A percentile compares a stretch with the other conserved stretches of the same genome.
Conservation (phyloP, 371 early-diverging fungal genomes). For the Thermomucor indicae-seudaticae region DNA sequence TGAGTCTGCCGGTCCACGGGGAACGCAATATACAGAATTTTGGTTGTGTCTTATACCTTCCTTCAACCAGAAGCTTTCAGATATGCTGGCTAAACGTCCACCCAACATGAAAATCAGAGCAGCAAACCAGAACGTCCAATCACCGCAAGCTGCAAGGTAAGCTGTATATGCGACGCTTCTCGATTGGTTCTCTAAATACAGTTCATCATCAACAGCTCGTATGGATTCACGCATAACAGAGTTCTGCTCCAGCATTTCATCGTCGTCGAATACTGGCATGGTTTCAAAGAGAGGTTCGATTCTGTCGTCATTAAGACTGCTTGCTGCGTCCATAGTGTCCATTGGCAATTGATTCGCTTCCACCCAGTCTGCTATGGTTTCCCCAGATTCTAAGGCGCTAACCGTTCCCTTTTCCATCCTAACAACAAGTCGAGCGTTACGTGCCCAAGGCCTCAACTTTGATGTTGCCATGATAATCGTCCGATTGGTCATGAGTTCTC, state of each 20-base stretch:
- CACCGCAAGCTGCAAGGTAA: conserved; percentile 43
- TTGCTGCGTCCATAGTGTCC: not conserved
- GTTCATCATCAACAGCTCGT: conserved; percentile 13
- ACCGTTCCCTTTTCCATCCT: conserved; percentile 9
- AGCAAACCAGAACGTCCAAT: conserved; percentile 35
- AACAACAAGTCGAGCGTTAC: conserved; percentile 63
- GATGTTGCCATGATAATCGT: conserved; percentile 81
- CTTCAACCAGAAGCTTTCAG: conserved; percentile 51
- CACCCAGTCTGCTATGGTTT: conserved; percentile 6
- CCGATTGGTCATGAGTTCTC: conserved; percentile 63
- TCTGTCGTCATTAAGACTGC: conserved; percentile 11
- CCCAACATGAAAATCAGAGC: conserved; percentile 29
- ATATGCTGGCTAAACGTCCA: conserved; percentile 28
- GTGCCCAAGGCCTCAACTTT: conserved; percentile 64
- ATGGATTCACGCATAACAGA: conserved; percentile 33
- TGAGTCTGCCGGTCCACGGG: too few species aligned
- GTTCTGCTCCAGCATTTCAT: conserved; percentile 30
- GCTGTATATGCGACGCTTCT: conserved; percentile 35
- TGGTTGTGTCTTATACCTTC: conserved; percentile 30
- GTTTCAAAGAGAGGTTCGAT: conserved; percentile 30
- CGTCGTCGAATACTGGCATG: conserved; percentile 17
- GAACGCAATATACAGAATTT: too few species aligned
- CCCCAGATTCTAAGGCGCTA: conserved; percentile 1
- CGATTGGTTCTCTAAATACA: conserved; percentile 2
- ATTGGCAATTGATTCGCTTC: conserved; percentile 3